Evolutionary conservation across 2,329 filamentous ascomycete genomes (phyloP).

Genomic region (Huntiella decipiens): DNA sequence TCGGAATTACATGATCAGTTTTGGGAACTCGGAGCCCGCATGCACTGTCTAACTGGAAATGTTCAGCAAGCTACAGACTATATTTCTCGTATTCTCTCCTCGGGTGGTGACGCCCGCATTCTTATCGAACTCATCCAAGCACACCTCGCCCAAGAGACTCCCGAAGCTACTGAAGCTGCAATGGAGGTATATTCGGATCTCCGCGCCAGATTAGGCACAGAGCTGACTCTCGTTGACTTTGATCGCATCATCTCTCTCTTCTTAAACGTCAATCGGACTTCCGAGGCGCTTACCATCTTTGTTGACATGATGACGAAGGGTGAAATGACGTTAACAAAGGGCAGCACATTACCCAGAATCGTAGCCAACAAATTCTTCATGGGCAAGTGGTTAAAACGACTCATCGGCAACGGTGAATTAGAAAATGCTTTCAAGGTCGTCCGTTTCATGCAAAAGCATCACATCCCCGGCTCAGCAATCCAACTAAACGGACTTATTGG

Average conservation of each 20-base stretch:
- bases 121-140: constrained; percentile 52
- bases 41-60: constrained; percentile 40
- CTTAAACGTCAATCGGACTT: constrained; percentile 42
- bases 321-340: constrained; percentile 25
- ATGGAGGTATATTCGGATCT: constrained; percentile 50
- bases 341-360: constrained; percentile 26
- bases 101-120: constrained; percentile 29
- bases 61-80: constrained; percentile 38
- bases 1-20: constrained; percentile 31
- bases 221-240: constrained; percentile 55
- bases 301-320: constrained; percentile 72
- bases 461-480: constrained; percentile 48
- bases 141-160: constrained; percentile 34
- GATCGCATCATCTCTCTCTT: constrained; percentile 56
- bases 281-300: constrained; percentile 57
- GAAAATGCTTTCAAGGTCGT: constrained; percentile 55
- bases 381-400: constrained; percentile 71
- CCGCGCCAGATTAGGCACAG: constrained; percentile 36
- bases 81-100: constrained; percentile 32
- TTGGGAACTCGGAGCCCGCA: constrained; percentile 47
- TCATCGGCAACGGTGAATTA: constrained; percentile 53
- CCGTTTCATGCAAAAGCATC: constrained; percentile 52
- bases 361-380: constrained; percentile 63
- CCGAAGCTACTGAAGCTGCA: constrained; percentile 31
- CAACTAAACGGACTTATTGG: constrained; percentile 71